Conservation (phyloP, 768 basidiomycete genomes). For the Hericium coralloides region DNA sequence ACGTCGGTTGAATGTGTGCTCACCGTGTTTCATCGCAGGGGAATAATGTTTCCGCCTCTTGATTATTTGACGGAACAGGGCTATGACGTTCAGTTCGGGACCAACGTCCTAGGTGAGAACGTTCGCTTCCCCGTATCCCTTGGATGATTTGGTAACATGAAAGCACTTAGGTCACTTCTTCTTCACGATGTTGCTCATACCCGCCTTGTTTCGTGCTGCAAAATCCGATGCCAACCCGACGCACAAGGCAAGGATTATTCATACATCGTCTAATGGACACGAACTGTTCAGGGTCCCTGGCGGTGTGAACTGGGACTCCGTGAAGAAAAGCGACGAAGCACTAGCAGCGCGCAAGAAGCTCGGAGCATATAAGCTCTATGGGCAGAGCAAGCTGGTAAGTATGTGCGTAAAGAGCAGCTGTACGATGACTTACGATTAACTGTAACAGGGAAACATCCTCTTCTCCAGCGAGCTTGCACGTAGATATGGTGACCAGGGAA, state of each 20-base stretch:
- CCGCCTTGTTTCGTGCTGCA: constrained; percentile 21
- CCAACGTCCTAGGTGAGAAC: constrained; percentile 9
- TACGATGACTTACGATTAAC: too few species aligned
- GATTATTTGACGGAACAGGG: constrained; percentile 8
- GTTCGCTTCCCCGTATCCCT: neutral
- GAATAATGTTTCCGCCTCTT: constrained; percentile 4
- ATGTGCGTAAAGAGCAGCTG: too few species aligned
- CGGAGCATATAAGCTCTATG: constrained; percentile 5
- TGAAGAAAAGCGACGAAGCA: constrained; percentile 3
- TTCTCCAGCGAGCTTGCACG: constrained; percentile 34
- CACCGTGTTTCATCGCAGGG: neutral
- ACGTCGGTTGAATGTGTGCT: too few species aligned
- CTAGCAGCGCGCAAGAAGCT: constrained; percentile 4
- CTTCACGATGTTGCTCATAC: constrained; percentile 25
- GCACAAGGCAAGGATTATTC: constrained; percentile 21
- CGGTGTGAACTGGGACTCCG: constrained; percentile 14
- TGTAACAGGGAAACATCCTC: constrained; percentile 33
- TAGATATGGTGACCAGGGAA: constrained; percentile 35
- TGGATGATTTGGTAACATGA: neutral
- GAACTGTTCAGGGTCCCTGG: constrained; percentile 17
- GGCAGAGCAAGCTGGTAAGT: constrained; percentile 13
- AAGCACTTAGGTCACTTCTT: constrained; percentile 22
- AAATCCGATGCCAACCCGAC: constrained; percentile 15
- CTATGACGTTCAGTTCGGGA: constrained; percentile 15
- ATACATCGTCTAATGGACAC: constrained; percentile 18